phyloP scores from a whole-genome alignment of 1,284 basidiomycete genomes.

The Exobasidium cylindrosporum region DNA sequence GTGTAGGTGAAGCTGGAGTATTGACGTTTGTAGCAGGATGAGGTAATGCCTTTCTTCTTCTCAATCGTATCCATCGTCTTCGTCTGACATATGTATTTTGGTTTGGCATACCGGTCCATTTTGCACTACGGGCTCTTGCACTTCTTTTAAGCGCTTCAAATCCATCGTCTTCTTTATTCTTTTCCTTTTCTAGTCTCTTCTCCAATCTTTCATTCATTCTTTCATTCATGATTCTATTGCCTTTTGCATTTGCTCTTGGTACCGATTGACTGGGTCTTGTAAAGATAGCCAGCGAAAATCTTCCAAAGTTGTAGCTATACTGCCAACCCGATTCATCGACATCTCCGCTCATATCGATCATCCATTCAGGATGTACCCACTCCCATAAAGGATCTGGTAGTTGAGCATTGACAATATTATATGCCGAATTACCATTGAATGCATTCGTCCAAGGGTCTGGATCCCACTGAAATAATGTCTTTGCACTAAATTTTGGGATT shows the following conservation, averaged over 20 bases:
- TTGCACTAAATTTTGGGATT: constrained; percentile 48
- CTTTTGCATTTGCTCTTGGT: constrained; percentile 29
- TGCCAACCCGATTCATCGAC: constrained; percentile 54
- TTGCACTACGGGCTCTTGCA: constrained; percentile 32
- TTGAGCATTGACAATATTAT: constrained; percentile 51
- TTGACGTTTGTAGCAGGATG: not conserved
- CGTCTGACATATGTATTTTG: constrained; percentile 48
- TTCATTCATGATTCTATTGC: constrained; percentile 34
- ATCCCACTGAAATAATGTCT: constrained; percentile 48
- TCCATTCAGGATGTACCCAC: constrained; percentile 52
- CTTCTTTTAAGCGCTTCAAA: constrained; percentile 47
- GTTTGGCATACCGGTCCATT: constrained; percentile 44
- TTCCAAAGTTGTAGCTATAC: constrained; percentile 48
- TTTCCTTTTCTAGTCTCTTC: constrained; percentile 31
- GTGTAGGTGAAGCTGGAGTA: constrained; percentile 5
- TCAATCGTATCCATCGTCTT: constrained; percentile 49
- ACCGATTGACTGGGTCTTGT: constrained; percentile 24
- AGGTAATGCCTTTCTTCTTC: constrained; percentile 23
- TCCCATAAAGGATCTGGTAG: constrained; percentile 53
- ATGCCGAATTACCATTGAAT: constrained; percentile 35
- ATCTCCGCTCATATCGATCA: constrained; percentile 54
- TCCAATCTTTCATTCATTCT: constrained; percentile 22
- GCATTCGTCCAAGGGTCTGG: constrained; percentile 49
- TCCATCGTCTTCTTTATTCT: constrained; percentile 41
- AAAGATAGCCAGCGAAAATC: constrained; percentile 27